Evolutionary conservation across 805 yeast genomes (phyloP).

Genomic region (Naumovozyma castellii): DNA sequence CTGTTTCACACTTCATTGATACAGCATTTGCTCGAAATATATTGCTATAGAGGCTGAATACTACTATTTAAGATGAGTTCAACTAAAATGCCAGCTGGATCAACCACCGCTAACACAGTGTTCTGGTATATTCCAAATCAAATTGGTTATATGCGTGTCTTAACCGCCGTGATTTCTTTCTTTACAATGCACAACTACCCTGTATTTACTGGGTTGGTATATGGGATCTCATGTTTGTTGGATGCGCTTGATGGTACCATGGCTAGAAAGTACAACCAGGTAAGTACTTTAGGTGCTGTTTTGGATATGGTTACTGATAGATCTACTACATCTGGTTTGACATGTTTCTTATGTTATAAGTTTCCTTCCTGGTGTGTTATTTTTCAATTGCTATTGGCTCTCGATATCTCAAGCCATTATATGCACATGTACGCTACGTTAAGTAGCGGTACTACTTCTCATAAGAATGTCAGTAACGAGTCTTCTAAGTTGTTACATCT

Average conservation of each 20-base stretch:
- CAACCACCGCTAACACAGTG: constrained; percentile 42
- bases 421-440: constrained; percentile 97
- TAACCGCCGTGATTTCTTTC: constrained; percentile 73
- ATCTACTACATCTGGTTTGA: constrained; percentile 89
- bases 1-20: too few species aligned
- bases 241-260: constrained; percentile 97
- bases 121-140: constrained; percentile 80
- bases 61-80: neutral
- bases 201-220: constrained; percentile 60
- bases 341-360: constrained; percentile 72
- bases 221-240: constrained; percentile 79
- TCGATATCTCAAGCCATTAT: constrained; percentile 89
- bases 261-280: constrained; percentile 81
- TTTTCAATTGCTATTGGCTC: constrained; percentile 77
- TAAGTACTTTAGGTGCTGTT: constrained; percentile 90
- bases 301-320: constrained; percentile 98
- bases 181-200: constrained; percentile 80
- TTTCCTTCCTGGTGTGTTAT: constrained; percentile 49
- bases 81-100: neutral
- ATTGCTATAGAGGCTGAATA: too few species aligned
- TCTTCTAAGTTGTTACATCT: constrained; percentile 64
- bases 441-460: constrained; percentile 68
- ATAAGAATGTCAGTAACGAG: constrained; percentile 69
- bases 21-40: too few species aligned
- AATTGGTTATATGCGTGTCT: constrained; percentile 80